Conservation (phyloP, 352 stramenopile genomes). For the Phytophthora sp. region DNA sequence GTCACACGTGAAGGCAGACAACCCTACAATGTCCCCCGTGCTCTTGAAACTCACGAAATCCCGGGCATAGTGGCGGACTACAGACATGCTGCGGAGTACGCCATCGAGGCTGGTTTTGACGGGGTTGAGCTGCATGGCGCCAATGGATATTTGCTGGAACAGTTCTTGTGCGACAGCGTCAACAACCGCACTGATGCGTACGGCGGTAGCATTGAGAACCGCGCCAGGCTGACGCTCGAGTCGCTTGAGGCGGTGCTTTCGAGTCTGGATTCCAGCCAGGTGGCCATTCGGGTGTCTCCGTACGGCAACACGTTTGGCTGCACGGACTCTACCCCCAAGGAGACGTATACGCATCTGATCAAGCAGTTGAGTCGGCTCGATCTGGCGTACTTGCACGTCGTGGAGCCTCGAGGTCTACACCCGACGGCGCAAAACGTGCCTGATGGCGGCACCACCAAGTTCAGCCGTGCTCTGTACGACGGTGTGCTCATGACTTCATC, state of each 20-base stretch:
- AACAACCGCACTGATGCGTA: constrained; percentile 37
- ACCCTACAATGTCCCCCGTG: constrained; percentile 53
- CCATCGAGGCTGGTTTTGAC: constrained; percentile 35
- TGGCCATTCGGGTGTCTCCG: constrained; percentile 43
- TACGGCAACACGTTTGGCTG: constrained; percentile 39
- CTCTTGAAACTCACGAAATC: constrained; percentile 78
- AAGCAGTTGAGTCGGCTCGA: constrained; percentile 41
- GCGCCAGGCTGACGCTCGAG: constrained; percentile 65
- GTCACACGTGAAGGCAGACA: constrained; percentile 42
- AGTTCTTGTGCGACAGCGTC: constrained; percentile 37
- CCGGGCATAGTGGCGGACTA: constrained; percentile 38
- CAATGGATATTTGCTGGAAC: constrained; percentile 39
- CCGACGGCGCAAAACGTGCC: constrained; percentile 33
- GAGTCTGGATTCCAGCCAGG: constrained; percentile 35
- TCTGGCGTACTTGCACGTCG: constrained; percentile 56
- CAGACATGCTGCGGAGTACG: constrained; percentile 22
- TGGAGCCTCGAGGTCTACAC: constrained; percentile 52
- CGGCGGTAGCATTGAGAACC: constrained; percentile 83
- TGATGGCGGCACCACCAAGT: constrained; percentile 41
- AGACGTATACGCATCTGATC: constrained; percentile 47
- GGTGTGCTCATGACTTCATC: constrained; percentile 57
- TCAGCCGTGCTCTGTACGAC: constrained; percentile 49
- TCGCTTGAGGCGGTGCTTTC: constrained; percentile 51
- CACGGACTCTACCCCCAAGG: constrained; percentile 42
- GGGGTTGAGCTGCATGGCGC: constrained; percentile 39